These are phyloP conservation scores for Scenedesmus sp. DNA, from an alignment of 163 green algal genomes.

Conservation along the genomic window DNA sequence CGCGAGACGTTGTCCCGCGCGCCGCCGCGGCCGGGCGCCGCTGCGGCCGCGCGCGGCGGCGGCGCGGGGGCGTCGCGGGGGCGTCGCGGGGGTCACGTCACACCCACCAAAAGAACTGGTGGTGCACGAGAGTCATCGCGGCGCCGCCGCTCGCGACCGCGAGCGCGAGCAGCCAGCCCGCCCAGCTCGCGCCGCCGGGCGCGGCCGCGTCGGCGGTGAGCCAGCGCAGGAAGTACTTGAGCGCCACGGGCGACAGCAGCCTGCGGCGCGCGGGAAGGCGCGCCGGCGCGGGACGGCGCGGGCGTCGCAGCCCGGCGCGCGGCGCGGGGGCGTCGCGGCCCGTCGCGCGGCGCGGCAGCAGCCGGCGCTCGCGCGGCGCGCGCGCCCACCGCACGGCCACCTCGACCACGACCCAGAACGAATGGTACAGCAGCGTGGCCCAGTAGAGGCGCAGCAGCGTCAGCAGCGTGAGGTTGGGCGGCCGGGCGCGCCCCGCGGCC, in stretches of 20 bases:
- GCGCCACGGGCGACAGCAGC: constrained; percentile 54
- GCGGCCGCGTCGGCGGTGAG: constrained; percentile 44
- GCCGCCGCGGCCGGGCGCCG: too few relatives aligned
- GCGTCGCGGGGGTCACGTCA: not conserved
- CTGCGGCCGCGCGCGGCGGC: too few relatives aligned
- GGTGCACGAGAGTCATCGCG: constrained; percentile 71
- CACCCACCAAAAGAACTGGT: constrained; percentile 76
- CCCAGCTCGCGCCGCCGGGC: constrained; percentile 40
- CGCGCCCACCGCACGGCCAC: constrained; percentile 43
- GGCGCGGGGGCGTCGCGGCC: too few relatives aligned
- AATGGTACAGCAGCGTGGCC: constrained; percentile 44
- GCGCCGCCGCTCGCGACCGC: constrained; percentile 64
- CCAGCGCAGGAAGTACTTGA: constrained; percentile 62
- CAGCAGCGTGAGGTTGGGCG: constrained; percentile 25
- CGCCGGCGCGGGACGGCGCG: too few relatives aligned
- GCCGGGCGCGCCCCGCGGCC: not conserved
- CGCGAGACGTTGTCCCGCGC: too few relatives aligned
- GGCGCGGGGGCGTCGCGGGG: too few relatives aligned
- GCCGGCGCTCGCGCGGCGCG: not conserved
- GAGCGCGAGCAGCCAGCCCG: constrained; percentile 75
- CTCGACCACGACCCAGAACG: constrained; percentile 52
- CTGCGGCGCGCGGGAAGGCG: constrained; percentile 35
- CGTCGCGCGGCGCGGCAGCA: too few relatives aligned
- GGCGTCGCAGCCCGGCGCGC: too few relatives aligned
- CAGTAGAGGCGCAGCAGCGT: constrained; percentile 54